Conservation (phyloP, 306 rosid species). For the Cyamopsis tetragonoloba region DNA sequence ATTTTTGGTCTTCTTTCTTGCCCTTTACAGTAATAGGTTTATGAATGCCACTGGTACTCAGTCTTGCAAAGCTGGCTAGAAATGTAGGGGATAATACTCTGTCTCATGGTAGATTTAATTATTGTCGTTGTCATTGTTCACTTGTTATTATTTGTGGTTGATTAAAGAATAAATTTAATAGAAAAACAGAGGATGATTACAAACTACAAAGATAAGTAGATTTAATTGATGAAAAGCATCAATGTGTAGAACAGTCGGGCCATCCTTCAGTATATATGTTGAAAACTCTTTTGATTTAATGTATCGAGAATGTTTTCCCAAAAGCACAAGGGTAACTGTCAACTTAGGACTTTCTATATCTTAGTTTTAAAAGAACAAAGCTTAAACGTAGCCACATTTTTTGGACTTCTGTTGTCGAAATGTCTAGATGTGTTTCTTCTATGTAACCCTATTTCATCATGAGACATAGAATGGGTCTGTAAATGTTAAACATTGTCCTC, state of each 20-base stretch:
- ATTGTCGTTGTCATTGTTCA: no score
- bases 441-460: neutral
- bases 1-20: slow-evolving; percentile 1
- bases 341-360: neutral
- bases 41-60: neutral
- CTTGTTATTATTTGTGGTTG: no score
- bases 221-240: neutral
- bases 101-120: neutral
- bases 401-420: neutral
- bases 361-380: neutral
- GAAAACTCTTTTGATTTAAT: neutral
- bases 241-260: neutral
- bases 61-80: neutral
- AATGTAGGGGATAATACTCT: neutral
- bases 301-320: neutral
- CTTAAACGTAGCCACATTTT: neutral
- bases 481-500: neutral
- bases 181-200: neutral
- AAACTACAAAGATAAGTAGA: neutral
- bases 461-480: neutral
- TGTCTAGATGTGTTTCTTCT: slow-evolving; percentile 6
- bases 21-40: neutral
- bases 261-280: neutral
- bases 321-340: neutral
- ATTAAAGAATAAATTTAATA: no score